Conservation (phyloP, 2,329 filamentous ascomycete genomes). For the Penicillium palitans region DNA sequence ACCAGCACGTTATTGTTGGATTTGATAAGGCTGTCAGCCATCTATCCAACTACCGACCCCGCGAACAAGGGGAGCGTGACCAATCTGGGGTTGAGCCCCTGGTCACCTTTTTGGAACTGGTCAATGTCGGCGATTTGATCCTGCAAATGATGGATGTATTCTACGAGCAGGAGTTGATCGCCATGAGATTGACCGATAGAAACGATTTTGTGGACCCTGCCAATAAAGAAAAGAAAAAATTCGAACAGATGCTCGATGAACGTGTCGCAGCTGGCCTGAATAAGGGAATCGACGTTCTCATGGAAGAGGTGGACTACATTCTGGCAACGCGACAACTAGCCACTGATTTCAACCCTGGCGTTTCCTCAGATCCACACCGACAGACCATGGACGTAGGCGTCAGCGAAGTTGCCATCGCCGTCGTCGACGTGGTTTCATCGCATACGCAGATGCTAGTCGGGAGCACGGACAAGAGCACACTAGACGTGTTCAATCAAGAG, state of each 20-base stretch:
- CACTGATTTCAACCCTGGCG: slow-evolving; percentile 82
- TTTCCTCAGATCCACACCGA: slow-evolving; percentile 36
- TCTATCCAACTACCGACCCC: slow-evolving; percentile 85
- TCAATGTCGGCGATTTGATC: slow-evolving; percentile 96
- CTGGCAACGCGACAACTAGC: slow-evolving; percentile 83
- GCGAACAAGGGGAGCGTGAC: slow-evolving; percentile 65
- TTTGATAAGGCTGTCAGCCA: slow-evolving; percentile 93
- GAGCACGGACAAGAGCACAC: slow-evolving; percentile 95
- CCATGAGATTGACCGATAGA: slow-evolving; percentile 77
- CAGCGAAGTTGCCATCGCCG: slow-evolving; percentile 72
- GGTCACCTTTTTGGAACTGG: slow-evolving; percentile 92
- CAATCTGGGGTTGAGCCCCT: slow-evolving; percentile 79
- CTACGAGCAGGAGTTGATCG: slow-evolving; percentile 89
- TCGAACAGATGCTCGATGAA: slow-evolving; percentile 98
- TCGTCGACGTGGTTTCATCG: slow-evolving; percentile 81
- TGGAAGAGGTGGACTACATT: slow-evolving; percentile 97
- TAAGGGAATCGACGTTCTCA: slow-evolving; percentile 96
- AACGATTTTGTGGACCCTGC: slow-evolving; percentile 94
- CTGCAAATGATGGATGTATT: slow-evolving; percentile 99
- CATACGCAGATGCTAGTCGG: slow-evolving; percentile 93
- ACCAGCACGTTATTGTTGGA: slow-evolving; percentile 83
- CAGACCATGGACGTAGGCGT: slow-evolving; percentile 57
- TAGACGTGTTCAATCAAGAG: slow-evolving; percentile 98
- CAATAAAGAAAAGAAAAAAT: slow-evolving; percentile 93
- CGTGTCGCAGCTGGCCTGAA: slow-evolving; percentile 93